Evolutionary conservation across 179 eudicot species (phyloP).

Genomic region (Monotropa hypopitys): DNA sequence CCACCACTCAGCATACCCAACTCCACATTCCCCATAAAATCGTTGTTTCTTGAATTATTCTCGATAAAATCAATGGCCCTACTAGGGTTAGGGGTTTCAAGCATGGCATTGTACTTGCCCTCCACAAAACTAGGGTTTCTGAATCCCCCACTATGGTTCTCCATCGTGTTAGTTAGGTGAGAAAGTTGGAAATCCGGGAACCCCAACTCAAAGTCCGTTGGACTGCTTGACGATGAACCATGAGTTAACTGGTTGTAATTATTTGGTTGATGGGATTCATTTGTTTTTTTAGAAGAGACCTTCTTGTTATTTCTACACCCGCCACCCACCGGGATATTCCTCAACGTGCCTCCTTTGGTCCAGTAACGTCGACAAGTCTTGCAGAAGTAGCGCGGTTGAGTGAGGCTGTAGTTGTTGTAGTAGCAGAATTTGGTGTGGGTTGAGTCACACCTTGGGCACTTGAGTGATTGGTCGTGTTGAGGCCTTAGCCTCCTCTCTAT

Average conservation of each 20-base stretch:
- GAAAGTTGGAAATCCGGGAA: slow-evolving; percentile 37
- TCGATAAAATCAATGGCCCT: slow-evolving; percentile 49
- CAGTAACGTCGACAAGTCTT: slow-evolving; percentile 84
- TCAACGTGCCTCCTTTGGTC: slow-evolving; percentile 79
- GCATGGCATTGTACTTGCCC: slow-evolving; percentile 11
- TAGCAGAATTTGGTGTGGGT: slow-evolving; percentile 86
- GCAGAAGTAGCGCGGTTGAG: slow-evolving; percentile 87
- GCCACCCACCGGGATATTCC: slow-evolving; percentile 91
- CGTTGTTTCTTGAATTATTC: slow-evolving; percentile 12
- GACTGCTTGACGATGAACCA: slow-evolving; percentile 14
- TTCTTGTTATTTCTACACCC: slow-evolving; percentile 63
- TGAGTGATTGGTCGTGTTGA: slow-evolving; percentile 60
- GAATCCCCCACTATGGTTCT: slow-evolving; percentile 1
- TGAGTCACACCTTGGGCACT: slow-evolving; percentile 82
- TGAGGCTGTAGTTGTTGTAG: slow-evolving; percentile 85
- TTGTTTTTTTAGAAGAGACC: slow-evolving; percentile 25
- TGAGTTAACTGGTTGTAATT: neutral
- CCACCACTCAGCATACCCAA: slow-evolving; percentile 15
- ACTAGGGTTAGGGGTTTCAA: slow-evolving; percentile 18
- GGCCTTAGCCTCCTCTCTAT: slow-evolving; percentile 69
- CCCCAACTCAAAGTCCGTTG: slow-evolving; percentile 32
- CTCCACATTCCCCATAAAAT: slow-evolving; percentile 29
- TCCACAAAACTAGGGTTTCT: slow-evolving; percentile 11
- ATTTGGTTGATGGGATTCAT: neutral
- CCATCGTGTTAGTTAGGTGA: slow-evolving; percentile 21